Conservation (phyloP, 371 early-diverging fungal genomes). For the Homolaphlyctis polyrhiza region DNA sequence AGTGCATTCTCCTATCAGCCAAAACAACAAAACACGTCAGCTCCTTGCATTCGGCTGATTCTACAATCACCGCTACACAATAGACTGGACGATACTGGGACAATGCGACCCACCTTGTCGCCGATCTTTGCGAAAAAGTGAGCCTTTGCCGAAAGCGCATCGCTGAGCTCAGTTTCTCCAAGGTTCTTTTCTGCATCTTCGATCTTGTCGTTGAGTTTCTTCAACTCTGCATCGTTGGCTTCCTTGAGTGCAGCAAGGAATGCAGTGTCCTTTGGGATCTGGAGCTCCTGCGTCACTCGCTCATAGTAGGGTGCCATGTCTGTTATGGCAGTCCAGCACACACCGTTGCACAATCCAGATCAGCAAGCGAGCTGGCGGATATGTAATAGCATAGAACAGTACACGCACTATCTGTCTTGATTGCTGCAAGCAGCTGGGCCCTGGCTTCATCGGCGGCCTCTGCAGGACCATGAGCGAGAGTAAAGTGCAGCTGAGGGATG, state of each 20-base stretch:
- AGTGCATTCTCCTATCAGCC: constrained; percentile 73
- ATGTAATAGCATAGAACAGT: too few relatives aligned
- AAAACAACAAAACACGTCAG: too few relatives aligned
- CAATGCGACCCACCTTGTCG: constrained; percentile 64
- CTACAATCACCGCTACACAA: too few relatives aligned
- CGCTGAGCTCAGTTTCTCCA: constrained; percentile 92
- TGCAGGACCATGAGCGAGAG: constrained; percentile 61
- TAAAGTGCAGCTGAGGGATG: constrained; percentile 67
- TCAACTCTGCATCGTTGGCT: constrained; percentile 70
- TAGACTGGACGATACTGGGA: too few relatives aligned
- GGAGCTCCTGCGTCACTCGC: constrained; percentile 58
- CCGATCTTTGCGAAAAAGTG: constrained; percentile 90
- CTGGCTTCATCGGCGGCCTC: constrained; percentile 56
- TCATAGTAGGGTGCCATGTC: constrained; percentile 86
- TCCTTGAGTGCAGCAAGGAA: constrained; percentile 38
- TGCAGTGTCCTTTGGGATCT: constrained; percentile 32
- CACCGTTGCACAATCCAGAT: too few relatives aligned
- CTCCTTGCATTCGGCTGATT: too few relatives aligned
- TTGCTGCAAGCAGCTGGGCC: constrained; percentile 51
- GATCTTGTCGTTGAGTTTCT: constrained; percentile 73
- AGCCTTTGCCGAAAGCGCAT: constrained; percentile 88
- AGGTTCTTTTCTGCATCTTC: constrained; percentile 85
- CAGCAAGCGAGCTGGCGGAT: neutral
- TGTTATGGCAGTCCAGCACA: constrained; percentile 18
- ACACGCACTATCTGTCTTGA: constrained; percentile 68